phyloP scores from a whole-genome alignment of 2,329 filamentous ascomycete genomes.

The Aspergillus ochraceus region DNA sequence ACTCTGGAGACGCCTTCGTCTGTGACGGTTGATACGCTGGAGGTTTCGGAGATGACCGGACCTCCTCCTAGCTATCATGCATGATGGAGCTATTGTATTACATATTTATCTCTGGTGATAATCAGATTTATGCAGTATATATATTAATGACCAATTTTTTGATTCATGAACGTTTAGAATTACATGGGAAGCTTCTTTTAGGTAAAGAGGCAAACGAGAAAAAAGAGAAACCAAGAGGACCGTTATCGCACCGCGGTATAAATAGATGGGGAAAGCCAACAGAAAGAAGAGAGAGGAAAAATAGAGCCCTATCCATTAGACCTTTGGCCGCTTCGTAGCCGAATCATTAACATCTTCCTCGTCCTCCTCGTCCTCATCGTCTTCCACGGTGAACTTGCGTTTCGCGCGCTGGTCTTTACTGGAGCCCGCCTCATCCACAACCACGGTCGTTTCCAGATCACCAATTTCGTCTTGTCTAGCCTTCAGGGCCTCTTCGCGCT shows the following conservation, averaged over 20 bases:
- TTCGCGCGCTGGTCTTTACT: slow-evolving; percentile 25
- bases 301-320: slow-evolving; percentile 16
- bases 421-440: slow-evolving; percentile 25
- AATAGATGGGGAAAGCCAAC: neutral
- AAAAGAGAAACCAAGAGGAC: neutral
- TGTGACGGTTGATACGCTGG: slow-evolving; percentile 28
- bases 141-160: neutral
- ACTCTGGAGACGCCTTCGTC: slow-evolving; percentile 29
- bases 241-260: neutral
- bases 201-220: slow-evolving; percentile 1
- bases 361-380: slow-evolving; percentile 31
- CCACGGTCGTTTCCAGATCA: slow-evolving; percentile 20
- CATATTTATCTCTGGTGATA: neutral
- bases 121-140: neutral
- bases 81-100: neutral
- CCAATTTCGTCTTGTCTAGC: slow-evolving; percentile 22
- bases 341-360: slow-evolving; percentile 16
- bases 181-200: slow-evolving; percentile 5
- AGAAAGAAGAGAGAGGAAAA: neutral
- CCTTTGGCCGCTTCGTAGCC: slow-evolving; percentile 34
- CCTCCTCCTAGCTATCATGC: slow-evolving; percentile 22
- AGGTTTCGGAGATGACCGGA: slow-evolving; percentile 16
- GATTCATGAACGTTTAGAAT: neutral
- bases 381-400: slow-evolving; percentile 33
- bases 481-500: slow-evolving; percentile 30